Base-by-base conservation (phyloP, 768 basidiomycete species). In the Kwoniella botswanensis region DNA sequence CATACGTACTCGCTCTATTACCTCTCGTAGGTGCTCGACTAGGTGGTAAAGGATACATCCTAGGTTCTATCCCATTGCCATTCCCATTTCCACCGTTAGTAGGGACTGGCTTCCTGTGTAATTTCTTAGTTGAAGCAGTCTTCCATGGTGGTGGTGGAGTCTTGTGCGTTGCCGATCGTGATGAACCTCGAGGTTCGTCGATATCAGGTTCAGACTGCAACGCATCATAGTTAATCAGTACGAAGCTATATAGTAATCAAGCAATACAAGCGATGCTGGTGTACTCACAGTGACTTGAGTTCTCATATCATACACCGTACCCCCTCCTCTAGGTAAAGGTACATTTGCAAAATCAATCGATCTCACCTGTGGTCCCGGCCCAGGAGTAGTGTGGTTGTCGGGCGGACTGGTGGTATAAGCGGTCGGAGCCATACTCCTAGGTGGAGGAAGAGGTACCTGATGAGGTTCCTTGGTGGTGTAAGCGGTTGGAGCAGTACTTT, bases 1-100 rank as follows among this genome's bases (percentile, higher is more conserved):
- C 79, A 50, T 80, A 78, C 18, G 75, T 55, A 44, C 64, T 56
- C 18, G 59, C 59, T 43, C 59, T 15, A 44, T 44, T 44, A 11
- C 18, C 21, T 22, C 59, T 61, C n/a, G 74, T 78, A 2, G 74
- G 71, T 2, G 75, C 73, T 65, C 74, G 21, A 59, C 72, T 74
- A 46, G 75, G 29, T 18, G 78, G 78, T 2, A 79, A 41, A 13
- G 78, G 78, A 18, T 53, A 54, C 11, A 57, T 63, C 35, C 62
- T 65, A n/a, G 72, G 72, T 29, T 73, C 72, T 11, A 59, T 18
- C 17, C 29, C 67, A 61, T 50, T 57, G 9, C 65, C 65, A 59
- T 46, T 46, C 1, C 55, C 66, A 53, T 67, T 67, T 4, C 56
- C 66, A 12, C 59, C 35, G n/a, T 26, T 68, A 15, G 13, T 24